These are phyloP conservation scores for Aspergillus novofumigatus DNA, from an alignment of 2,329 filamentous ascomycete genomes.

Conservation along the genomic window DNA sequence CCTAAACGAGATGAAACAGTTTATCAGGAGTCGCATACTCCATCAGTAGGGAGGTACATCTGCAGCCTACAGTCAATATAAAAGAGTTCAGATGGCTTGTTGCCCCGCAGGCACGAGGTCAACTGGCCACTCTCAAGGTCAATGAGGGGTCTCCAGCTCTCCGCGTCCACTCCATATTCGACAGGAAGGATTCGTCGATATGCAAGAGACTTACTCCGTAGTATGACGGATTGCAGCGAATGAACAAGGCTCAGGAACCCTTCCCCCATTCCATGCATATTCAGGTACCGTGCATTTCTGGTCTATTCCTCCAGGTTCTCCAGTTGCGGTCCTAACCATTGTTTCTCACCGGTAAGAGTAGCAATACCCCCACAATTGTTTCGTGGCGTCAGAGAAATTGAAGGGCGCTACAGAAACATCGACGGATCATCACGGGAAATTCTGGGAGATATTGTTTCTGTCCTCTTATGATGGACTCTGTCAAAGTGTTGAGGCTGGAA, in stretches of 20 bases:
- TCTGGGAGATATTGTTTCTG: not conserved
- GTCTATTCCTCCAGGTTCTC: not conserved
- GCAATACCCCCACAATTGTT: conserved; percentile 14
- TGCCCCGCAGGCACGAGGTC: not conserved
- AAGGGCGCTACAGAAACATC: not conserved
- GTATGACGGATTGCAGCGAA: not conserved
- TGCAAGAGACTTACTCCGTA: not conserved
- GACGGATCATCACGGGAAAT: not conserved
- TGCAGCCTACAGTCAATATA: not conserved
- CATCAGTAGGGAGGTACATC: not conserved
- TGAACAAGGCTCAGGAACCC: not conserved
- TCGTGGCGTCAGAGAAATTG: conserved; percentile 25
- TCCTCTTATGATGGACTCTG: not conserved
- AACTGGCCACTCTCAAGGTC: not conserved
- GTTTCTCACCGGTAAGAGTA: conserved; percentile 14
- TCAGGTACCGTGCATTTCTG: not conserved
- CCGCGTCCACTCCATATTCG: not conserved
- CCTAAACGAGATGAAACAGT: not conserved
- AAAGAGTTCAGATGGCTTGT: not conserved
- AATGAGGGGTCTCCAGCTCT: not conserved
- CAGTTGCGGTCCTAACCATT: conserved; percentile 1
- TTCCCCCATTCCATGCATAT: not conserved
- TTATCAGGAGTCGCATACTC: no score
- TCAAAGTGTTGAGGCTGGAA: not conserved
- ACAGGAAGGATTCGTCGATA: not conserved